Base-by-base conservation (phyloP, 2,329 filamentous ascomycete species). In the Decorospora gaudefroyi region DNA sequence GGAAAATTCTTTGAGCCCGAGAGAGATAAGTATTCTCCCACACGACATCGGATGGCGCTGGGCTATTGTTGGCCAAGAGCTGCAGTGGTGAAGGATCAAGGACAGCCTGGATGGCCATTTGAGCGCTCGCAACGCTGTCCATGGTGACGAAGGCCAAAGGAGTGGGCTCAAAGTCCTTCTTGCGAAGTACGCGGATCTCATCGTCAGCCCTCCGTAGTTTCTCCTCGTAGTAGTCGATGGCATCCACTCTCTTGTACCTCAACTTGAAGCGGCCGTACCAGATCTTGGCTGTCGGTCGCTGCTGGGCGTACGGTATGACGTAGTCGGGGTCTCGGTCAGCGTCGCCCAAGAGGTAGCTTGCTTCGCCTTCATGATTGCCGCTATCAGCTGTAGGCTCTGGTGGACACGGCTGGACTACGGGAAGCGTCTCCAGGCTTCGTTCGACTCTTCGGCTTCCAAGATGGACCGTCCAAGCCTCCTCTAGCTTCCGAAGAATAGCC, bases 31-130 rank as follows among this genome's bases (percentile, higher is more conserved):
- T 97, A 64, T 97, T 96, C 51, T 79, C 80, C 93, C 95, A 99
- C 8, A 97, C 83, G n/a, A 99, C 85, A 65, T 97, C 92, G 0
- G 88, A 84, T 0, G 93, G 93, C 2, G 92, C 85, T 0, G 93
- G 93, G 2, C 92, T 91, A 18, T 87, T 80, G 47, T 90, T 91
- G 6, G 92, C 91, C 40, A 96, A 76, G 4, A 99, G 79, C 48
- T 88, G 86, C 45, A 91, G 85, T 0, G 95, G 93, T 8, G 88
- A 86, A 3, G 93, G 90, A 64, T 97, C 92, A 39, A 99, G 83
- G 8, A 95, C 85, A 3, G 93, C 91, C 71, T 99, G 93, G 29
- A 96, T 89, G 16, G 91, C 89, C 90, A 97, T 96, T 74, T 99
- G 93, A 53, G 81, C 83, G 13, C 91, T 86, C 10, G 91, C 88